These are phyloP conservation scores for Chaetomiaceae sp. DNA, from an alignment of 2,329 filamentous ascomycete species.

Conservation along the genomic window DNA sequence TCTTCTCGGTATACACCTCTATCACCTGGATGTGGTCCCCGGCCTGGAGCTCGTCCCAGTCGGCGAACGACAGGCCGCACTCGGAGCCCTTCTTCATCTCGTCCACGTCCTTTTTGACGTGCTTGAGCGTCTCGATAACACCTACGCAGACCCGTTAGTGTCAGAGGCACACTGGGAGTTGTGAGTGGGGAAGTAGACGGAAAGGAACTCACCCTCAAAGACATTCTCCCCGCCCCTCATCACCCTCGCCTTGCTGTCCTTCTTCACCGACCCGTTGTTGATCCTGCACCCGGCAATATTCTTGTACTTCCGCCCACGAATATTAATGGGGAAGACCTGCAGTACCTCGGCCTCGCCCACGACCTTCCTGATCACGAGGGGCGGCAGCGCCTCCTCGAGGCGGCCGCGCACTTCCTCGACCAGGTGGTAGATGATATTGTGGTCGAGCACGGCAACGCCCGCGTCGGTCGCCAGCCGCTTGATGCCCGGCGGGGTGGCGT, in stretches of 20 bases:
- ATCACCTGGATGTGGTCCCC: conserved; percentile 88
- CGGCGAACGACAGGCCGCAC: conserved; percentile 80
- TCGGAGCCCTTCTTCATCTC: conserved; percentile 92
- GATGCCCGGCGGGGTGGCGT: conserved; percentile 59
- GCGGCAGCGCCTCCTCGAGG: conserved; percentile 64
- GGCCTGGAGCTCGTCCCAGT: conserved; percentile 68
- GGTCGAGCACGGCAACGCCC: conserved; percentile 72
- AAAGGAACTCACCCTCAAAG: conserved; percentile 64
- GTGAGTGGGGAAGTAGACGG: background rate
- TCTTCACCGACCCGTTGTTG: conserved; percentile 68
- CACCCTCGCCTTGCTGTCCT: conserved; percentile 61
- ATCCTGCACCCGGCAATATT: conserved; percentile 85
- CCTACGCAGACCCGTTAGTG: conserved; percentile 46
- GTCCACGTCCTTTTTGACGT: conserved; percentile 82
- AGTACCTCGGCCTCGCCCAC: conserved; percentile 82
- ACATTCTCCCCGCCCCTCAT: conserved; percentile 63
- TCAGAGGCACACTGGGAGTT: background rate
- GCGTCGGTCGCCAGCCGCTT: conserved; percentile 61
- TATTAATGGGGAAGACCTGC: conserved; percentile 75
- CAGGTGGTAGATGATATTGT: conserved; percentile 80
- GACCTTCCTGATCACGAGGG: conserved; percentile 61
- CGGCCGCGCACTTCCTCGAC: conserved; percentile 64
- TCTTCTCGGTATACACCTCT: conserved; percentile 69
- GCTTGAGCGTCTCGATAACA: conserved; percentile 72
- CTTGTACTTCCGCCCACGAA: conserved; percentile 63